These are phyloP conservation scores for Taphrina pruni DNA, from an alignment of 1,139 yeast species.

Conservation along the genomic window DNA sequence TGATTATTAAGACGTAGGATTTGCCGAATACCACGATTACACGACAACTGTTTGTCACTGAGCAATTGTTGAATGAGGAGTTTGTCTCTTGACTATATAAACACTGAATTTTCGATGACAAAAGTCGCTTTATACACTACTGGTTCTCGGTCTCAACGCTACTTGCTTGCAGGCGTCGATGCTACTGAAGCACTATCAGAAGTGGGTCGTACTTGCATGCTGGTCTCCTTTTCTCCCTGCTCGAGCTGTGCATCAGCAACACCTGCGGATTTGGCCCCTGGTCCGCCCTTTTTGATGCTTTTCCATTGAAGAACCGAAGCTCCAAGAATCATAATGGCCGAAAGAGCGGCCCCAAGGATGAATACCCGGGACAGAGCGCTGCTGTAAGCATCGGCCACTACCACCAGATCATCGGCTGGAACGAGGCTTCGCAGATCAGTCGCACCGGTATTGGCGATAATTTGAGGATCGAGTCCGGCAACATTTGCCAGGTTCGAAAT, in stretches of 20 bases:
- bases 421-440: conserved; percentile 3
- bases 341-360: background rate
- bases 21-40: background rate
- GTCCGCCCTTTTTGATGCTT: background rate
- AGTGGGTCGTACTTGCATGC: background rate
- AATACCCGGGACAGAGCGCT: background rate
- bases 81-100: too few relatives aligned
- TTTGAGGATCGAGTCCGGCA: background rate
- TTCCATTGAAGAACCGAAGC: background rate
- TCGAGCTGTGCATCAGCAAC: background rate
- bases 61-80: background rate
- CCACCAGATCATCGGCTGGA: background rate
- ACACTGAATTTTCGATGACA: too few relatives aligned
- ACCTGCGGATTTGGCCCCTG: background rate
- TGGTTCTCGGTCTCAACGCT: background rate
- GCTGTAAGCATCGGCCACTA: background rate
- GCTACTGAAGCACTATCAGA: background rate
- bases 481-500: background rate
- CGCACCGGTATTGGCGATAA: conserved; percentile 6
- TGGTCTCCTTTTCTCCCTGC: background rate
- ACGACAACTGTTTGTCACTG: too few relatives aligned
- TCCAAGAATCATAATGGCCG: background rate
- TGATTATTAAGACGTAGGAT: background rate
- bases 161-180: background rate
- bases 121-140: background rate